Conservation (phyloP, 345 rosid genomes). For the Heritiera fomes region DNA sequence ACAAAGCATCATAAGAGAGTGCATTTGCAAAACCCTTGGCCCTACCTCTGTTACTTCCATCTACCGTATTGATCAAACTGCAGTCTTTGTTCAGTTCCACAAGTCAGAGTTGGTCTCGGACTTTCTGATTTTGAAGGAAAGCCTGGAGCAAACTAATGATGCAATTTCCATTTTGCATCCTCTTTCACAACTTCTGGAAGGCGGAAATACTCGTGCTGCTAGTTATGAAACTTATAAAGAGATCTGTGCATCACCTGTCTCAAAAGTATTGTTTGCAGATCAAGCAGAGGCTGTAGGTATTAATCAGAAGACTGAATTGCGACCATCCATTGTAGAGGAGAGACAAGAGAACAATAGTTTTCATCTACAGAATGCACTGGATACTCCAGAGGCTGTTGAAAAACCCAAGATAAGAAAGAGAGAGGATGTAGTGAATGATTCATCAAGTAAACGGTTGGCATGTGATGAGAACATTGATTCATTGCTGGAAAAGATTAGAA, state of each 20-base stretch:
- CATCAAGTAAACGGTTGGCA: slow-evolving; percentile 9
- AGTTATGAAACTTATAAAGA: slow-evolving; percentile 77
- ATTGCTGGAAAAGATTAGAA: slow-evolving; percentile 1
- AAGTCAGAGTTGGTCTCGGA: slow-evolving; percentile 53
- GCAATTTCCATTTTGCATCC: slow-evolving; percentile 54
- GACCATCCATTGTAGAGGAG: slow-evolving; percentile 20
- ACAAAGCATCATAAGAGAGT: slow-evolving; percentile 62
- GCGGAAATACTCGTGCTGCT: slow-evolving; percentile 56
- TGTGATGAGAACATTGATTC: slow-evolving; percentile 20
- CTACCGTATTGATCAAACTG: slow-evolving; percentile 63
- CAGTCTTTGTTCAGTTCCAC: slow-evolving; percentile 78
- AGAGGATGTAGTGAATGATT: slow-evolving; percentile 6
- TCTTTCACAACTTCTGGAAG: slow-evolving; percentile 70
- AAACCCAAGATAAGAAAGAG: not conserved
- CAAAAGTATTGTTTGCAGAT: slow-evolving; percentile 68
- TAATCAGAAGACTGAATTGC: slow-evolving; percentile 47
- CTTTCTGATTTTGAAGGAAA: slow-evolving; percentile 64
- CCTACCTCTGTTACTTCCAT: slow-evolving; percentile 53
- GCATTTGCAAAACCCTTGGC: slow-evolving; percentile 71
- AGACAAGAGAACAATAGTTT: slow-evolving; percentile 12
- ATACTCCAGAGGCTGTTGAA: slow-evolving; percentile 15
- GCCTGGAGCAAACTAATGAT: slow-evolving; percentile 57
- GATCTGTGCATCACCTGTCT: slow-evolving; percentile 73
- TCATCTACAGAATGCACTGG: not conserved
- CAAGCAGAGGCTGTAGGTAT: slow-evolving; percentile 76